Base-by-base conservation (phyloP, 805 yeast species). In the Zygotorulaspora florentina region DNA sequence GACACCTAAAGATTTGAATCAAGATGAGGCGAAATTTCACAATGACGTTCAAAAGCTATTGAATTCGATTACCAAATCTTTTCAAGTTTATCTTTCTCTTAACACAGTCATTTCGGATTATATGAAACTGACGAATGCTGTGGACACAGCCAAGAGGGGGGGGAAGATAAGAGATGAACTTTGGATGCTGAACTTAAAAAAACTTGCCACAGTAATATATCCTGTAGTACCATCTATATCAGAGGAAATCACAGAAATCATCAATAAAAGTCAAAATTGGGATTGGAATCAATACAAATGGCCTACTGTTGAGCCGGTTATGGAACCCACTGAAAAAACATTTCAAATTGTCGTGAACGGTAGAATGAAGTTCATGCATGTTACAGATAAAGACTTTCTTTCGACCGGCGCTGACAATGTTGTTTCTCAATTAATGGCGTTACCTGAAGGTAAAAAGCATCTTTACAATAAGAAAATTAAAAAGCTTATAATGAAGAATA, bases 31-130 rank as follows among this genome's bases (percentile, higher is more conserved):
- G 2, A 55, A 62, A 11, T 66, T 85, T 11, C 85, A 80, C 70
- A 85, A 84, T 50, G 77, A 74, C 9, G 64, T 76, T 0, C 85
- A 79, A 53, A 57, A 55, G 2, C 70, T 72, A 35, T 54, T 82
- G 12, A 62, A 60, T 16, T 68, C 75, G 8, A 74, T 88, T 8
- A 76, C 84, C 12, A 71, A 69, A 7, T 79, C 96, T 0, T 77
- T 87, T 45, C 78, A 72, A 17, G 70, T 66, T 1, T 74, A 78
- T 0, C 66, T 85, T 23, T 73, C 89, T 0, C 70, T 91, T 61
- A 91, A 93, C 64, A 90, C 96, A 0, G 81, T 88, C 1, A 77
- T 93, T 18, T 87, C 97, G 0, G 95, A 89, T 60, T 85, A 80
- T 58, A 91, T 89, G 96, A 93, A 89, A 58, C 63, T 83, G 40